phyloP scores from a whole-genome alignment of 2,329 filamentous ascomycete species.

The Talaromyces marneffei region DNA sequence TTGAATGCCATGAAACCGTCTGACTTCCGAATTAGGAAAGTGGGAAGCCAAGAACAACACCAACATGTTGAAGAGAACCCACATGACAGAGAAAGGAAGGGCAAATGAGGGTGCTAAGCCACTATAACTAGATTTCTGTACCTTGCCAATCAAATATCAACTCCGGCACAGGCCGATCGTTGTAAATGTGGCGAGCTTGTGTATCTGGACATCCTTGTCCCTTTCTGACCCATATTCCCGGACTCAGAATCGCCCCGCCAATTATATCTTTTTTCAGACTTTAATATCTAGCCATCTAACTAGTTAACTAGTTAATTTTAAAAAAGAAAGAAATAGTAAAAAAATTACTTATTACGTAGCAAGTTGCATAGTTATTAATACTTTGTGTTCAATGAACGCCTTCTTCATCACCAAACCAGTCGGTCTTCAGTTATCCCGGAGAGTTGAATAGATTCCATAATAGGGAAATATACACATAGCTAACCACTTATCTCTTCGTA shows the following conservation, averaged over 20 bases:
- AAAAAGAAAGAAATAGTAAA: too few relatives aligned
- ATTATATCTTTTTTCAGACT: not conserved
- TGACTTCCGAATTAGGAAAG: not conserved
- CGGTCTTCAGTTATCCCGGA: not conserved
- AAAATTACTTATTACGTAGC: not conserved
- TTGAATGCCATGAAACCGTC: not conserved
- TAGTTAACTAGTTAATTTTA: too few relatives aligned
- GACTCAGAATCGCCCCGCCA: not conserved
- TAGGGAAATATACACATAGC: not conserved
- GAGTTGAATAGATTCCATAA: not conserved
- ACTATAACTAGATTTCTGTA: not conserved
- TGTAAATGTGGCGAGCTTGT: not conserved
- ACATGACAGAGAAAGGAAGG: not conserved
- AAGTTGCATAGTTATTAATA: not conserved
- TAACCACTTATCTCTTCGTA: not conserved
- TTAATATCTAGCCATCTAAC: not conserved
- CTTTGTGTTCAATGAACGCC: not conserved
- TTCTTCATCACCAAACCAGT: not conserved
- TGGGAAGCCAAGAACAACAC: not conserved
- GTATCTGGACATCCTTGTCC: not conserved
- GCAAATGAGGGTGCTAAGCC: not conserved
- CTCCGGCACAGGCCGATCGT: not conserved
- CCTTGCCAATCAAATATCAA: not conserved
- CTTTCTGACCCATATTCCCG: not conserved
- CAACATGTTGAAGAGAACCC: not conserved